These are phyloP conservation scores for Adansonia gregorii DNA, from an alignment of 441 rosid genomes.

Conservation along the genomic window DNA sequence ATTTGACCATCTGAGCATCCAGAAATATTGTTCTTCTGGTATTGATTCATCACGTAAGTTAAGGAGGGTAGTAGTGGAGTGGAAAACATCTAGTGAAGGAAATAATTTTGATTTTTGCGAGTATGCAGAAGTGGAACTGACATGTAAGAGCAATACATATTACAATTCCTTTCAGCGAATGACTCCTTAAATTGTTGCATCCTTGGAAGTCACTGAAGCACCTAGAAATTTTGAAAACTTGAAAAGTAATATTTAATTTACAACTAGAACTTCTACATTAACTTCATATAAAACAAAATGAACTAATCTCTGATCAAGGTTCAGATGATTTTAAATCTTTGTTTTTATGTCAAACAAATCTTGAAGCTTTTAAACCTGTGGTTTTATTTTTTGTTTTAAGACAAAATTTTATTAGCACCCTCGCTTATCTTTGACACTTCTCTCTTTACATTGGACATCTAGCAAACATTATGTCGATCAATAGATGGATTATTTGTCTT, in stretches of 20 bases:
- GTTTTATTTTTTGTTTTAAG: neutral
- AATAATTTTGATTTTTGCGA: constrained; percentile 11
- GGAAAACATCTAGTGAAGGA: neutral
- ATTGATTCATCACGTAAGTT: neutral
- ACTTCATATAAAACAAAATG: constrained; percentile 9
- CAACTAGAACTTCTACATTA: constrained; percentile 12
- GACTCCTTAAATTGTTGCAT: neutral
- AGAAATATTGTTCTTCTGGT: constrained; percentile 6
- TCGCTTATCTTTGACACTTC: constrained; percentile 7
- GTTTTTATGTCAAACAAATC: neutral
- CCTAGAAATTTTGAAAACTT: constrained; percentile 4
- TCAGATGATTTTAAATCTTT: neutral
- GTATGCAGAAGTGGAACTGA: neutral
- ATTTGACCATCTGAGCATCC: neutral
- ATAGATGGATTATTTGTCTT: too few relatives aligned
- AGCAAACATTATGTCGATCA: neutral
- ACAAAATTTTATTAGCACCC: neutral
- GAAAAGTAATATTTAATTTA: neutral
- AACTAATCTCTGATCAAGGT: constrained; percentile 7
- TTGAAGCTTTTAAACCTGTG: neutral
- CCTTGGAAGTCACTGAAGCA: neutral
- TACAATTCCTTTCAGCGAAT: neutral
- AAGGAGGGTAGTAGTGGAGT: neutral
- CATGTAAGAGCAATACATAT: neutral
- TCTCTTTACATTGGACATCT: constrained; percentile 8